Base-by-base conservation (phyloP, 2,329 filamentous ascomycete genomes). In the Aspergillus phoenicis region DNA sequence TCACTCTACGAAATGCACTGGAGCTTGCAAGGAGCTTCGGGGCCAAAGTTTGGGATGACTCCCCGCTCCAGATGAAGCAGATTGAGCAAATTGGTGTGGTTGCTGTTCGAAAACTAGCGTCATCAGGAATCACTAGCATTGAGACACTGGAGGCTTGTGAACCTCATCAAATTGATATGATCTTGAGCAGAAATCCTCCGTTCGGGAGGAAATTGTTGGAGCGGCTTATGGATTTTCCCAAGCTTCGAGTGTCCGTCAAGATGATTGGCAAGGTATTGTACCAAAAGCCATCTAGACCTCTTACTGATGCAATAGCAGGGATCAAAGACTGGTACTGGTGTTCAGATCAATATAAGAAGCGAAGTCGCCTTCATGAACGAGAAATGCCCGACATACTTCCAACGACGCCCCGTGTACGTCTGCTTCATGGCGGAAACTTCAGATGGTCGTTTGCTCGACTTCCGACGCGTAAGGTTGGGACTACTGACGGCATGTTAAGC, bases 31-130 rank as follows among this genome's bases (percentile, higher is more conserved):
- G 94, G 59, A 92, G 91, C 65, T 78, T 98, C 55, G 84, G 86
- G 22, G 90, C 93, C 2, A 85, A 84, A 61, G 83, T 83, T 1
- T 97, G 93, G 95, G 95, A 99, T 70, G 87, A 90, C 36, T 90
- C 88, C 2, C 86, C 91, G 0, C 82, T 89, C 22, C 91, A 97
- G 66, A 84, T 99, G 70, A 89, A 90, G 62, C 94, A 98, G 73
- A 83, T 99, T 1, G 87, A 91, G 0, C 85, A 87, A 2, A 85
- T 98, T 62, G 95, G 95, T 0, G 81, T 87, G 4, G 91, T 88
- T 1, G 85, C 86, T n/a, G 87, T 91, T 64, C 85, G 89, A 39
- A 95, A 90, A 72, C 83, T 98, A 47, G 84, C 87, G 3, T 83
- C 84, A 41, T 87, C 87, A n/a, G 87, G 88, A 0, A 85, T 98